Conservation (phyloP, 83 land plant species). For the Picea abies region DNA sequence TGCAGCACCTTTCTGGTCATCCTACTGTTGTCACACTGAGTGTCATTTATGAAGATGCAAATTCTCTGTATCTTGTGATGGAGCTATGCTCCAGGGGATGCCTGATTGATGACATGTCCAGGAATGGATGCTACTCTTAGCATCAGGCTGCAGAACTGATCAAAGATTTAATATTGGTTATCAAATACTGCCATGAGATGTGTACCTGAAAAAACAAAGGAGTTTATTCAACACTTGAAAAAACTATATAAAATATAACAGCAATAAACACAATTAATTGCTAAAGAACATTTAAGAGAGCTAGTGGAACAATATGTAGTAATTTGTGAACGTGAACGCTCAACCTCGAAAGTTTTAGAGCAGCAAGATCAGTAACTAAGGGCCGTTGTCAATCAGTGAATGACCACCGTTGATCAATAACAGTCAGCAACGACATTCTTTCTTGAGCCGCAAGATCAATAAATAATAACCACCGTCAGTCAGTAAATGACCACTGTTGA, state of each 20-base stretch:
- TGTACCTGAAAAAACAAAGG: conserved; percentile 15
- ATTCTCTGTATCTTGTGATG: conserved; percentile 69
- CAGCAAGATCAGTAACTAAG: too few species aligned
- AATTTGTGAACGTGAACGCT: too few species aligned
- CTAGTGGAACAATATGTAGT: too few species aligned
- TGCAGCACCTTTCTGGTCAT: conserved; percentile 57
- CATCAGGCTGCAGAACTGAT: conserved; percentile 51
- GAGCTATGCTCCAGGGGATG: conserved; percentile 68
- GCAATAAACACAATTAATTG: too few species aligned
- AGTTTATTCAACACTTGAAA: too few species aligned
- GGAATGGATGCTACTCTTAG: conserved; percentile 44
- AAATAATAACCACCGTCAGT: background rate
- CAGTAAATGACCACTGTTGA: background rate
- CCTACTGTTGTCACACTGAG: conserved; percentile 53
- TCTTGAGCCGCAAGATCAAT: conserved; percentile 1
- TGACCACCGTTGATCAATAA: too few species aligned
- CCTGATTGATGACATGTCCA: conserved; percentile 55
- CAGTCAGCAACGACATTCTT: too few species aligned
- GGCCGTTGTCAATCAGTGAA: too few species aligned
- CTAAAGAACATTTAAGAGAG: too few species aligned
- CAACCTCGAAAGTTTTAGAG: too few species aligned
- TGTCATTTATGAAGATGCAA: conserved; percentile 61
- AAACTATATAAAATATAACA: too few species aligned
- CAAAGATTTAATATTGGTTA: conserved; percentile 44
- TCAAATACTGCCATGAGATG: conserved; percentile 78